phyloP scores from a whole-genome alignment of 306 rosid genomes.

The Fragaria ananassa region DNA sequence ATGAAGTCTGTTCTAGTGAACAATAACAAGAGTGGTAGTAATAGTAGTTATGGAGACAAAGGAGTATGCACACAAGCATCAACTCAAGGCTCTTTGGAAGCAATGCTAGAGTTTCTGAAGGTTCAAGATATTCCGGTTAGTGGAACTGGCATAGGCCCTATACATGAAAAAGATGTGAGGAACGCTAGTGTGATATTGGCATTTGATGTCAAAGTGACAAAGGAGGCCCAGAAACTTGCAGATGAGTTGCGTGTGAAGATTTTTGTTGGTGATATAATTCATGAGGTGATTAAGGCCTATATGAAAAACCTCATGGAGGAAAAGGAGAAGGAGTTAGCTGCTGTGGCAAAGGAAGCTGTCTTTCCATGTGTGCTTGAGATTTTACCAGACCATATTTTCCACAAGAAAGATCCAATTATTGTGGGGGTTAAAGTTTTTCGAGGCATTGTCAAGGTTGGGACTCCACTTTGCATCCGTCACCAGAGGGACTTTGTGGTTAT shows the following conservation, averaged over 20 bases:
- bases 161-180: constrained; percentile 89
- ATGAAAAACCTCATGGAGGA: constrained; percentile 83
- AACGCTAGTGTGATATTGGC: constrained; percentile 92
- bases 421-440: constrained; percentile 89
- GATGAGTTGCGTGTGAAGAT: constrained; percentile 74
- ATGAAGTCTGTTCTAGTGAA: constrained; percentile 49
- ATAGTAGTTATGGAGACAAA: constrained; percentile 15
- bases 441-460: constrained; percentile 71
- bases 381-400: constrained; percentile 71
- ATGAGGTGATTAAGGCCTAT: constrained; percentile 83
- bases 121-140: constrained; percentile 62
- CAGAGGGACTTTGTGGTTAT: constrained; percentile 72
- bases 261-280: constrained; percentile 81
- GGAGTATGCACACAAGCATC: constrained; percentile 96
- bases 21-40: constrained; percentile 64
- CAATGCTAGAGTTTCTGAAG: constrained; percentile 80
- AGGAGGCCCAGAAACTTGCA: constrained; percentile 85
- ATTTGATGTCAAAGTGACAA: constrained; percentile 93
- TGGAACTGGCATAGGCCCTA: constrained; percentile 86
- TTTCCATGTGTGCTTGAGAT: constrained; percentile 77
- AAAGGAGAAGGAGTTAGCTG: constrained; percentile 65
- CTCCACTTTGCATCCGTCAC: constrained; percentile 43
- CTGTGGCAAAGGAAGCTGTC: constrained; percentile 65
- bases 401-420: constrained; percentile 92
- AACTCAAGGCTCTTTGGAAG: constrained; percentile 88